phyloP scores from a whole-genome alignment of 2,329 filamentous ascomycete species.

The Phialocephala subalpina region DNA sequence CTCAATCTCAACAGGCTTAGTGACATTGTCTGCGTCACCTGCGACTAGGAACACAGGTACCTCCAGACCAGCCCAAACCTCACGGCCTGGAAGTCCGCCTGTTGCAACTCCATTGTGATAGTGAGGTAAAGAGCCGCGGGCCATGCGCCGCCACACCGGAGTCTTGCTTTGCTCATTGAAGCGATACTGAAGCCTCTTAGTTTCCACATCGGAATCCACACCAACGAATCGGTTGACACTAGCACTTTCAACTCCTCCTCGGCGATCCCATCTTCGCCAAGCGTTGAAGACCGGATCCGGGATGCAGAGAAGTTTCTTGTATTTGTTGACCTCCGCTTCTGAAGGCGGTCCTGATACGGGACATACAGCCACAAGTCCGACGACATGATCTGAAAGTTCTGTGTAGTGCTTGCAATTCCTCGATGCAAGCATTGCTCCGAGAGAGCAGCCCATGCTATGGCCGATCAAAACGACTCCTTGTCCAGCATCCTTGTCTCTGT shows the following conservation, averaged over 20 bases:
- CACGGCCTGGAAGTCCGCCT: constrained; percentile 73
- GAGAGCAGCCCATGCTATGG: constrained; percentile 89
- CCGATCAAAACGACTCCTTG: constrained; percentile 84
- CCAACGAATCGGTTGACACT: constrained; percentile 85
- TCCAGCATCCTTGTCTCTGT: constrained; percentile 68
- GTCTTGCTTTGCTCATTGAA: constrained; percentile 88
- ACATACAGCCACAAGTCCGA: constrained; percentile 83
- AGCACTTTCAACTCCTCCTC: constrained; percentile 78
- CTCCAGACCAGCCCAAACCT: constrained; percentile 75
- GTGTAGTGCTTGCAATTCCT: constrained; percentile 57
- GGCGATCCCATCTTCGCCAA: constrained; percentile 79
- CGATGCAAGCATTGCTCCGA: constrained; percentile 74
- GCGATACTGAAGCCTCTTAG: constrained; percentile 71
- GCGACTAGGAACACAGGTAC: constrained; percentile 82
- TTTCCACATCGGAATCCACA: constrained; percentile 67
- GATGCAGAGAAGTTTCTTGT: constrained; percentile 69
- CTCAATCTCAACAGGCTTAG: constrained; percentile 73
- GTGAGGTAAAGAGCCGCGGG: constrained; percentile 71
- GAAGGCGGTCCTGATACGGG: constrained; percentile 73
- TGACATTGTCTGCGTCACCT: constrained; percentile 79
- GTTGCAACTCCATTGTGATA: constrained; percentile 60
- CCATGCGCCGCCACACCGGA: constrained; percentile 83
- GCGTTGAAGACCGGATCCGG: constrained; percentile 79
- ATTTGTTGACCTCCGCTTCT: constrained; percentile 56
- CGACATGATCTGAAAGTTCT: constrained; percentile 68